A percentile compares a stretch with the other conserved stretches of the same genome.
Conservation (phyloP, 192 early-diverging fungal genomes). For the Funneliformis geosporum region DNA sequence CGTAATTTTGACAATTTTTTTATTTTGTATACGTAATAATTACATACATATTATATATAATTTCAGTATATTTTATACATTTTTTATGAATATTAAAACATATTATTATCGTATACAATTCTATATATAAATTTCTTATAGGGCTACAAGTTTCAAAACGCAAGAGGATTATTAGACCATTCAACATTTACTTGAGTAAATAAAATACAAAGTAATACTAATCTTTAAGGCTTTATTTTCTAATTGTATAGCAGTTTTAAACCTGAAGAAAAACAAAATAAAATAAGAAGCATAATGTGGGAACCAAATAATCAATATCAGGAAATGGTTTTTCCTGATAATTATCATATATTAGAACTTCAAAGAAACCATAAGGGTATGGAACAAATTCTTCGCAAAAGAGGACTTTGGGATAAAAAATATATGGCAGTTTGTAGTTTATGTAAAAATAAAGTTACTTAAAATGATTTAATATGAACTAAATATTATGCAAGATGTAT, state of each 20-base stretch:
- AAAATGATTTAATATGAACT: no score
- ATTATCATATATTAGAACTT: background rate
- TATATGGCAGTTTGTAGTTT: background rate
- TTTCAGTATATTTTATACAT: no score
- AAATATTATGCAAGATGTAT: conserved; percentile 10
- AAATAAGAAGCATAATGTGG: conserved; percentile 4
- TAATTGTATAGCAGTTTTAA: conserved; percentile 7
- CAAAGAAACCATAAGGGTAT: background rate
- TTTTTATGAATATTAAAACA: no score
- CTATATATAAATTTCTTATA: background rate
- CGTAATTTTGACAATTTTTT: no score
- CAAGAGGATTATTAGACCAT: background rate
- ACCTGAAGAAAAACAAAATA: conserved; percentile 18
- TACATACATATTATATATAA: no score
- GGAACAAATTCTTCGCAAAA: background rate
- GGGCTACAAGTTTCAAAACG: no score
- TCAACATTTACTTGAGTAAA: background rate
- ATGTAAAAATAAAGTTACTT: background rate
- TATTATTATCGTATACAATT: no score
- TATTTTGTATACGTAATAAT: no score
- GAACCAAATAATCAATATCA: background rate
- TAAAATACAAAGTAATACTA: background rate
- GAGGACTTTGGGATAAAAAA: background rate
- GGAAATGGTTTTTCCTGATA: background rate
- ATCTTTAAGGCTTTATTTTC: background rate